Conservation (phyloP, 2,329 filamentous ascomycete genomes). For the Claviceps paspali region DNA sequence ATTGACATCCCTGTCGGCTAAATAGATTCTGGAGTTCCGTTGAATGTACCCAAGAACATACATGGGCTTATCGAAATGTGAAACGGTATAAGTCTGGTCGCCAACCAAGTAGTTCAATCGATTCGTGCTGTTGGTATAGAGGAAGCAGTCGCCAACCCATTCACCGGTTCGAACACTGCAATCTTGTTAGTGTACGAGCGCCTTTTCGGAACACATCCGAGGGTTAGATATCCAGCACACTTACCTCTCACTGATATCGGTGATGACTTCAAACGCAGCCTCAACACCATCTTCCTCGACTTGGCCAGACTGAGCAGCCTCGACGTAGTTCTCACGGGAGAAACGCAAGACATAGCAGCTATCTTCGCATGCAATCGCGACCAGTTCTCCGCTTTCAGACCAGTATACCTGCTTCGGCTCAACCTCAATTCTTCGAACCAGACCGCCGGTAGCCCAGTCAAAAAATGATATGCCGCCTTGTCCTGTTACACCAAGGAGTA, state of each 20-base stretch:
- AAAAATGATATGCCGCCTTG: constrained; percentile 92
- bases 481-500: constrained; percentile 85
- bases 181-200: background rate
- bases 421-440: constrained; percentile 84
- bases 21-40: constrained; percentile 85
- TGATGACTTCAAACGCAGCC: constrained; percentile 89
- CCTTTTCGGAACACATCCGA: background rate
- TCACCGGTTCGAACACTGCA: constrained; percentile 78
- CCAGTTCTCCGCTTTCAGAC: constrained; percentile 91
- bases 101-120: constrained; percentile 95
- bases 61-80: constrained; percentile 90
- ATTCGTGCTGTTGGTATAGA: constrained; percentile 95
- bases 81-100: constrained; percentile 94
- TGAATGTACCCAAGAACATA: constrained; percentile 93
- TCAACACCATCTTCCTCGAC: constrained; percentile 88
- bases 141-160: constrained; percentile 98
- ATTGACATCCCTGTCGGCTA: constrained; percentile 88
- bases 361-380: constrained; percentile 85
- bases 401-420: constrained; percentile 71
- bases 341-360: constrained; percentile 89
- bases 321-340: constrained; percentile 74
- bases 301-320: constrained; percentile 66
- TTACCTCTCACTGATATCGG: constrained; percentile 81
- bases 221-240: constrained; percentile 8
- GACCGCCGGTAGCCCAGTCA: constrained; percentile 80